A percentile compares a stretch with the other conserved stretches of the same genome.
These are phyloP conservation scores for Candida caryicola DNA, from an alignment of 805 yeast species.

Conservation along the genomic window DNA sequence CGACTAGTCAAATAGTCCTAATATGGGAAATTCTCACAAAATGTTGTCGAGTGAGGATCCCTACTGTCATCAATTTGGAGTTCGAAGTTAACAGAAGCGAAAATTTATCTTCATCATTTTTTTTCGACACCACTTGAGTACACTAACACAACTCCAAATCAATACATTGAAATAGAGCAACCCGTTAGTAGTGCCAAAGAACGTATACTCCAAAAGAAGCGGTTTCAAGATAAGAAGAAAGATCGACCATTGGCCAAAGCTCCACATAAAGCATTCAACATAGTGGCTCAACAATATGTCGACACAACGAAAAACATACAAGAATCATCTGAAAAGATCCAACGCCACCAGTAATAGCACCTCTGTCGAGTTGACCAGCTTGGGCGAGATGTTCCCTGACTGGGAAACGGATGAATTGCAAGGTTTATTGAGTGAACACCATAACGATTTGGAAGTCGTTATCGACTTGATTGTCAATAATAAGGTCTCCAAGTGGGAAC, in stretches of 20 bases:
- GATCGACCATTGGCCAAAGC: neutral
- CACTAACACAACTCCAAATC: neutral
- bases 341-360: slow-evolving; percentile 22
- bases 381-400: slow-evolving; percentile 88
- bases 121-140: neutral
- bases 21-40: neutral
- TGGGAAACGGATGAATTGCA: slow-evolving; percentile 87
- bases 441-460: slow-evolving; percentile 71
- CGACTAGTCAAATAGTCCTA: neutral
- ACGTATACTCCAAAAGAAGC: neutral
- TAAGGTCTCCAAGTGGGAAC: slow-evolving; percentile 90
- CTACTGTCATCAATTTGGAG: neutral
- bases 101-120: neutral
- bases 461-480: slow-evolving; percentile 88
- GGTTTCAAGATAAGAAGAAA: neutral
- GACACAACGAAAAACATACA: slow-evolving; percentile 39
- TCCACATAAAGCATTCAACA: neutral
- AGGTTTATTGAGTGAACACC: slow-evolving; percentile 70
- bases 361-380: slow-evolving; percentile 46
- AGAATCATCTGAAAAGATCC: slow-evolving; percentile 47
- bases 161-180: neutral
- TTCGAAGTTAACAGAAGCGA: neutral
- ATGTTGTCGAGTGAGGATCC: neutral
- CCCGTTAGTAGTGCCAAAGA: neutral
- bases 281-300: slow-evolving; percentile 20